Percentiles rank a stretch among this genome's conserved stretches.
phyloP scores from a whole-genome alignment of 2,329 filamentous ascomycete species.

The Pleoardoris graminearum region DNA sequence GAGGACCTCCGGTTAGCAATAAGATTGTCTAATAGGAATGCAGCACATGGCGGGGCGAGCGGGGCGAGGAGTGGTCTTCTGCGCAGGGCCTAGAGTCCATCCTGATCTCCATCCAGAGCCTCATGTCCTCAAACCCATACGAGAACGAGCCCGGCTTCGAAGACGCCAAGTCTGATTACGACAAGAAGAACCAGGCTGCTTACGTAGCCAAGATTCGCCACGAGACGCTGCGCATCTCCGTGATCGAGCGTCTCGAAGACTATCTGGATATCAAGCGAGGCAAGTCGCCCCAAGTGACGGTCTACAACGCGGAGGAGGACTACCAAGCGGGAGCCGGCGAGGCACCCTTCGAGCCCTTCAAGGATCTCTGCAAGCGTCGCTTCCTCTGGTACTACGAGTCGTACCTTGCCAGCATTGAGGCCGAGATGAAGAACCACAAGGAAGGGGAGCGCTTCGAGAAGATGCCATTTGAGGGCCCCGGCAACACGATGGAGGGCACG shows the following conservation, averaged over 20 bases:
- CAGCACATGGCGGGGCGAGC: conserved; percentile 90
- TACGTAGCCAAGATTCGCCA: conserved; percentile 92
- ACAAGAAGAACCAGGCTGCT: conserved; percentile 72
- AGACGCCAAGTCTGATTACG: conserved; percentile 65
- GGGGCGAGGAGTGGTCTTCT: conserved; percentile 93
- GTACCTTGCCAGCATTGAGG: conserved; percentile 72
- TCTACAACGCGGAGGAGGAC: conserved; percentile 57
- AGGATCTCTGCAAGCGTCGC: conserved; percentile 84
- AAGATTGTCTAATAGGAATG: conserved; percentile 23
- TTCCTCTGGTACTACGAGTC: conserved; percentile 97
- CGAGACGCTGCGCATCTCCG: conserved; percentile 81
- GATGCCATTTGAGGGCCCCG: conserved; percentile 83
- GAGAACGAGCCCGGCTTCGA: conserved; percentile 97
- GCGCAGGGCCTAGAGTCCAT: conserved; percentile 95
- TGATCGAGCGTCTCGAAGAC: conserved; percentile 82
- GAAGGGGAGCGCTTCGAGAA: conserved; percentile 68
- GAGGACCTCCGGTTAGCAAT: background rate
- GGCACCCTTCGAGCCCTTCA: conserved; percentile 79
- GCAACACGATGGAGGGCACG: conserved; percentile 82
- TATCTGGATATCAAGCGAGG: conserved; percentile 66
- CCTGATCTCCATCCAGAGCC: conserved; percentile 90
- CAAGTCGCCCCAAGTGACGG: conserved; percentile 41
- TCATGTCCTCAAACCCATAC: conserved; percentile 93
- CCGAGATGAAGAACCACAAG: conserved; percentile 64
- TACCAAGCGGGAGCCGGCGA: conserved; percentile 55